These are phyloP conservation scores for Trichosporon sp. DNA, from an alignment of 1,284 basidiomycete species.

Conservation along the genomic window DNA sequence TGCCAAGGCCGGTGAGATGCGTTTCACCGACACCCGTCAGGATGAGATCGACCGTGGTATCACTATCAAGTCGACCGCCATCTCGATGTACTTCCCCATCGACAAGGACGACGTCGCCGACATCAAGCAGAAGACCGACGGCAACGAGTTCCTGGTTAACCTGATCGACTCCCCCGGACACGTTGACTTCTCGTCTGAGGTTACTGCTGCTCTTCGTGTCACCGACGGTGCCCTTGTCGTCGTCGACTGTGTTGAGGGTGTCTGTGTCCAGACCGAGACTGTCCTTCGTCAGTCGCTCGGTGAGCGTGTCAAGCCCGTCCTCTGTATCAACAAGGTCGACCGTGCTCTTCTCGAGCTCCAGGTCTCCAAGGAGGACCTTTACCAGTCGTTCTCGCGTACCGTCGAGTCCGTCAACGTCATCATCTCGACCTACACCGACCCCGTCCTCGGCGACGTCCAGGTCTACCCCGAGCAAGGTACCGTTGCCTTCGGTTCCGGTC, in stretches of 20 bases:
- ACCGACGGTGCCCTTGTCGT: slow-evolving; percentile 98
- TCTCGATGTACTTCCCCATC: slow-evolving; percentile 99
- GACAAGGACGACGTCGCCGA: slow-evolving; percentile 80
- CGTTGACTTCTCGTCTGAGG: slow-evolving; percentile 99
- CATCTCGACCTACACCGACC: slow-evolving; percentile 96
- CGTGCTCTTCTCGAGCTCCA: slow-evolving; percentile 98
- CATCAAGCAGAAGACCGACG: slow-evolving; percentile 92
- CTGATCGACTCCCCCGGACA: slow-evolving; percentile 99
- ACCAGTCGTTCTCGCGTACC: slow-evolving; percentile 96
- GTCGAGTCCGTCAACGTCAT: slow-evolving; percentile 99
- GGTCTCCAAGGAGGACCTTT: slow-evolving; percentile 94
- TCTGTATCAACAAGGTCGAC: slow-evolving; percentile 99
- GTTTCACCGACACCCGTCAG: slow-evolving; percentile 92
- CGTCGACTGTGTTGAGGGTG: slow-evolving; percentile 99
- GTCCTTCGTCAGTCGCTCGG: slow-evolving; percentile 96
- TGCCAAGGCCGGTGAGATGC: slow-evolving; percentile 94
- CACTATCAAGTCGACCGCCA: slow-evolving; percentile 99
- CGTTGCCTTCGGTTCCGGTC: slow-evolving; percentile 98
- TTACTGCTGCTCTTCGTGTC: slow-evolving; percentile 98
- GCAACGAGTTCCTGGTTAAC: slow-evolving; percentile 98
- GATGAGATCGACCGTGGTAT: slow-evolving; percentile 99
- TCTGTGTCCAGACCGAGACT: slow-evolving; percentile 99
- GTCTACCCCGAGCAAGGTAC: slow-evolving; percentile 99
- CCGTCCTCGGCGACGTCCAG: slow-evolving; percentile 93
- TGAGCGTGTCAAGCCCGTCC: slow-evolving; percentile 99